Evolutionary conservation across 2,329 filamentous ascomycete genomes (phyloP), one percentile per base, ranked within the genome.

Genomic region (Ophiostoma perfectum): DNA sequence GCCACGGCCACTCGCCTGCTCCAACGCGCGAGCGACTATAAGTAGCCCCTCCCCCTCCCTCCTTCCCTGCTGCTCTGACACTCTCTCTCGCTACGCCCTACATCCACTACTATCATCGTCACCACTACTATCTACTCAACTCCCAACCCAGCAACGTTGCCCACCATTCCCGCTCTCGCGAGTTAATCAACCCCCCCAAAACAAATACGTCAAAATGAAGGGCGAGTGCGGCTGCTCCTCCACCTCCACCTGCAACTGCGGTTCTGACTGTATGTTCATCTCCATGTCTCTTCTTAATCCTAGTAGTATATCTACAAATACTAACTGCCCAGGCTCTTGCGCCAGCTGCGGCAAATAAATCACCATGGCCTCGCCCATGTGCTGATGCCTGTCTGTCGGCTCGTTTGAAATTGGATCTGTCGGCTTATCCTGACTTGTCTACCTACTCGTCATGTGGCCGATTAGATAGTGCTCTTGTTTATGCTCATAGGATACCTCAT

Each of bases 151-250:
- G 8, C 62, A 42, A 42, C 45, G 67, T 69, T 69, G 68, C 67
- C 70, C 70, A 72, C 60, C 67, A 72, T 72, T 72, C 66, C 65
- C 70, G 67, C 70, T 58, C 18, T 45, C 65, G 44, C 71, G 67
- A 71, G 71, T 72, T 72, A 72, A 72, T 9, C 45, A 7, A 16
- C 42, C 16, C 27, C 39, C 55, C 65, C 49, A 66, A 27, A 27
- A 27, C 1, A 27, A 27, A 27, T 27, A 72, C 68, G 68, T 74
- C 75, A 78, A 74, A 68, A 78, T 78, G 76, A 77, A 77, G 75
- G 76, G 75, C 71, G 76, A 78, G 72, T 78, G 76, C 73, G 76
- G 76, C 76, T 78, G 76, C 76, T 77, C 76, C 68, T 74, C 74
- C 71, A 67, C 72, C 72, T 75, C 75, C 64, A 74, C 73, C 74